Evolutionary conservation across 768 basidiomycete genomes (phyloP).

Genomic region (Pleurotus salmoneostramineus): DNA sequence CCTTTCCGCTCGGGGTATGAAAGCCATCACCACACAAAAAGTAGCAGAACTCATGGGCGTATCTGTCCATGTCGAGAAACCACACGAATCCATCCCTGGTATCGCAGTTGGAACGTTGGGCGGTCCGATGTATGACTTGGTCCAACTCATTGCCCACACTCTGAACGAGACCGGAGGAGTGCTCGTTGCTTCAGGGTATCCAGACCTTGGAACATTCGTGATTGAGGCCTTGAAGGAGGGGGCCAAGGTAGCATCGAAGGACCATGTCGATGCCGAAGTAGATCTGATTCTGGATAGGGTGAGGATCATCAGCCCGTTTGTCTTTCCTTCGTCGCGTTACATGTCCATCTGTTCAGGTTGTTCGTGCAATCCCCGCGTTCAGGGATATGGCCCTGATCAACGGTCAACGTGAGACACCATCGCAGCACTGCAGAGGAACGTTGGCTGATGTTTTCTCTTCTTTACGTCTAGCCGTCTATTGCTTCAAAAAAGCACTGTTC

Average conservation of each 20-base stretch:
- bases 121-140: constrained; percentile 70
- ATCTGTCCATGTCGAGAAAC: constrained; percentile 61
- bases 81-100: constrained; percentile 67
- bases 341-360: constrained; percentile 44
- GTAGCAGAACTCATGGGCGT: constrained; percentile 76
- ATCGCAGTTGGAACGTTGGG: constrained; percentile 73
- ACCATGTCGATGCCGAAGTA: constrained; percentile 31
- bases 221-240: constrained; percentile 61
- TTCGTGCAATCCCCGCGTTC: constrained; percentile 77
- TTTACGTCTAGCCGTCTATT: constrained; percentile 60
- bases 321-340: background rate
- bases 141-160: constrained; percentile 57
- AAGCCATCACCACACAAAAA: constrained; percentile 42
- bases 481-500: constrained; percentile 89
- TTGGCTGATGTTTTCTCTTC: constrained; percentile 4
- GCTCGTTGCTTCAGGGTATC: constrained; percentile 56
- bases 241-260: constrained; percentile 23
- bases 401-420: constrained; percentile 47
- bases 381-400: constrained; percentile 70
- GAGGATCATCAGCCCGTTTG: constrained; percentile 13
- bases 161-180: constrained; percentile 72
- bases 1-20: constrained; percentile 68
- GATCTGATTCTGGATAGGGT: constrained; percentile 66
- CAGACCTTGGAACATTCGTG: constrained; percentile 72
- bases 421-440: background rate